Evolutionary conservation across 2,329 filamentous ascomycete species (phyloP), one percentile per base, ranked within the genome.

Genomic region (Aureobasidium namibiae): DNA sequence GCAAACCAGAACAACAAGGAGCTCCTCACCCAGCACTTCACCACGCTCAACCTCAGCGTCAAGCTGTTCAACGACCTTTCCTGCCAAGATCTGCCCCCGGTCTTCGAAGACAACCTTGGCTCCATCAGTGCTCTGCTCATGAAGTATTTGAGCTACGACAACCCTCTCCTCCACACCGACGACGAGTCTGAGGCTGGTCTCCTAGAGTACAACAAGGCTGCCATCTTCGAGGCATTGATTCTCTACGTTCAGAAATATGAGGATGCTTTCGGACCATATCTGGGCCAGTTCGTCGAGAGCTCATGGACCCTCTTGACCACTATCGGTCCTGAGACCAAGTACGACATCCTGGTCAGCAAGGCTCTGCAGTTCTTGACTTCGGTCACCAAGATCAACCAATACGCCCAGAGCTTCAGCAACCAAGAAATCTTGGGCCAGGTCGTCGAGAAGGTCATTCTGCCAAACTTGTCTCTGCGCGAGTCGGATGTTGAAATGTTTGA

Each of bases 1-100:
- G 82, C 86, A 66, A 90, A 91, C 71, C 82, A 86, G 68, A 79
- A 83, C 72, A 88, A 96, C 72, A 88, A 89, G 67, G 82, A 82
- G 5, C 83, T 80, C 16, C 80, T 99, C 45, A 85, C 86, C 68
- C 83, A 84, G 65, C 89, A 90, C 71, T 92, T 96, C 67, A 85
- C 89, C 64, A 90, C 91, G 3, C 80, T 99, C 63, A 92, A 92
- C 71, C 80, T 97, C 56, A 84, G 95, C 66, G 80, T 96, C 66
- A 95, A 95, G 77, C 85, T 99, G 50, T 85, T 97, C 70, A 94
- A 94, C 76, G 95, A 99, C 73, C 84, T 99, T 56, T 96, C 92
- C n/a, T 96, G 87, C 70, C 95, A 99, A 72, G 94, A 99, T 72
- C 82, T 99, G 66, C 91, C 94, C 16, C 92, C 92, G 2, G 86